phyloP scores from a whole-genome alignment of 768 basidiomycete species.

The Suillus ampliporus region DNA sequence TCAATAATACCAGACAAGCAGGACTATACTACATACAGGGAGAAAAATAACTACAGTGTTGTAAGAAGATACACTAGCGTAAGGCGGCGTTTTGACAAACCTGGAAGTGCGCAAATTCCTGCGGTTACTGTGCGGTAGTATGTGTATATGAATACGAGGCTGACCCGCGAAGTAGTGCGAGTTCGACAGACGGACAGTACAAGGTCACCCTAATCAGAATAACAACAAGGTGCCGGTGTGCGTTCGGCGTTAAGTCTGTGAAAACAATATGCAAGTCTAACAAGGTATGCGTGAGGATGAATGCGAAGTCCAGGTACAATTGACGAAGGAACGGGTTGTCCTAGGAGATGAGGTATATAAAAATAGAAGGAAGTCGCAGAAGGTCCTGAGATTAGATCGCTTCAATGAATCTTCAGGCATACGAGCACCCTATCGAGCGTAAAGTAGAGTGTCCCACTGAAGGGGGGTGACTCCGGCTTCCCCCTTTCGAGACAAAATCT shows the following conservation, averaged over 20 bases:
- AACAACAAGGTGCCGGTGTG: neutral
- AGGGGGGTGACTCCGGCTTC: slow-evolving; percentile 20
- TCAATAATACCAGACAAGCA: neutral
- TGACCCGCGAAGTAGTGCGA: neutral
- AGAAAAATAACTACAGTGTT: neutral
- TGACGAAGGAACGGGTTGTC: neutral
- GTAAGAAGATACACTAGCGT: neutral
- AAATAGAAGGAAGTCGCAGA: neutral
- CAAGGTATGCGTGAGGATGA: slow-evolving; percentile 2
- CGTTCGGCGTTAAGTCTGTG: slow-evolving; percentile 1
- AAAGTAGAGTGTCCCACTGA: slow-evolving; percentile 7
- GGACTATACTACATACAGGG: neutral
- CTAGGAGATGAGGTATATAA: neutral
- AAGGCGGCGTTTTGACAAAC: neutral
- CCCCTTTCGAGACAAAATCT: slow-evolving; percentile 21
- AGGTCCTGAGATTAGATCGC: neutral
- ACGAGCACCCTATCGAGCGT: neutral
- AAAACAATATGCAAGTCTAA: slow-evolving; percentile 3
- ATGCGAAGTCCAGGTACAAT: slow-evolving; percentile 4
- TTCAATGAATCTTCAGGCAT: neutral
- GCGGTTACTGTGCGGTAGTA: neutral
- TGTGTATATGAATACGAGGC: neutral
- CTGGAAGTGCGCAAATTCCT: neutral
- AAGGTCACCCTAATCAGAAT: slow-evolving; percentile 1
- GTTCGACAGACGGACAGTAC: neutral